These are phyloP conservation scores for Carex kokanica DNA, from an alignment of 176 grass and related monocot species.

Conservation along the genomic window DNA sequence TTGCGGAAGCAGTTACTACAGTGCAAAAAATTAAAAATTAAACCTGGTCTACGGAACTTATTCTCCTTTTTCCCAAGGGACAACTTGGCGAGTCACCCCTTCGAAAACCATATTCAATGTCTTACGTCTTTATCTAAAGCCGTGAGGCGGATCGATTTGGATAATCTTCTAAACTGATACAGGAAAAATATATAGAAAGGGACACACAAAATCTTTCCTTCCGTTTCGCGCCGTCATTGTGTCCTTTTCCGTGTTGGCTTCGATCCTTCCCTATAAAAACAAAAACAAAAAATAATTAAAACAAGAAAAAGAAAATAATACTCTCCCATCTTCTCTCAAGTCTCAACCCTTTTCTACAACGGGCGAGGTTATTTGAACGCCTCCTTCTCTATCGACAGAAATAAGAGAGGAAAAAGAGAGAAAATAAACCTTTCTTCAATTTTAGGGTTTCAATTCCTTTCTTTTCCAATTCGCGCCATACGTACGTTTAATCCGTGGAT, in stretches of 20 bases:
- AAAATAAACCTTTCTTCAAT: conserved; percentile 43
- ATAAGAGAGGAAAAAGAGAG: conserved; percentile 24
- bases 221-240: conserved; percentile 37
- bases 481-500: conserved; percentile 29
- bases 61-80: not conserved
- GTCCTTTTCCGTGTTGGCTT: conserved; percentile 33
- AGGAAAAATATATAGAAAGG: not conserved
- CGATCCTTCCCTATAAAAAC: conserved; percentile 22
- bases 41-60: not conserved
- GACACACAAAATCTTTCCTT: not conserved
- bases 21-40: not conserved
- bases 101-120: not conserved
- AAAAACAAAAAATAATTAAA: conserved; percentile 7
- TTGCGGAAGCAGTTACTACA: not conserved
- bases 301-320: not conserved
- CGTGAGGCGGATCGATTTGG: not conserved
- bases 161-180: not conserved
- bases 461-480: conserved; percentile 37
- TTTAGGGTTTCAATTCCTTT: conserved; percentile 70
- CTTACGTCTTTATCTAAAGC: conserved; percentile 21
- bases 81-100: not conserved
- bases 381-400: conserved; percentile 32
- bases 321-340: conserved; percentile 17
- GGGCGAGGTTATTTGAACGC: conserved; percentile 89
- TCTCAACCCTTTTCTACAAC: conserved; percentile 59